phyloP scores from a whole-genome alignment of 2,329 filamentous ascomycete genomes.

The Macrophomina pseudophaseolina region DNA sequence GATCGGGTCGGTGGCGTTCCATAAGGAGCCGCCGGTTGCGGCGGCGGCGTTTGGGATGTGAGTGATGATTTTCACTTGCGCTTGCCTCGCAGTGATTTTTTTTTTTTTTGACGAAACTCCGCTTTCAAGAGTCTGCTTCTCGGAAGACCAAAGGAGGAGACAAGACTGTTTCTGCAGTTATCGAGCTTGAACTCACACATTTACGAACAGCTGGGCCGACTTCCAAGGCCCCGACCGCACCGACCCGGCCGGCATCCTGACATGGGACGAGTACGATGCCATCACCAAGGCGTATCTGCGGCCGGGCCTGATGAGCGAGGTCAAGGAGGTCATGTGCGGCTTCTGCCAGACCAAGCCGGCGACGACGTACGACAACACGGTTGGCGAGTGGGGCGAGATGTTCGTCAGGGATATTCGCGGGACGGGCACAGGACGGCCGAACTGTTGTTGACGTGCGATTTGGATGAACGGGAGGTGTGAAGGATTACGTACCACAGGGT shows the following conservation, averaged over 20 bases:
- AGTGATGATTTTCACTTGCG: neutral
- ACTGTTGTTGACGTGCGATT: slow-evolving; percentile 33
- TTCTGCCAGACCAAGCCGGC: slow-evolving; percentile 48
- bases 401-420: slow-evolving; percentile 40
- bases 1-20: slow-evolving; percentile 40
- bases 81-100: neutral
- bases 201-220: slow-evolving; percentile 36
- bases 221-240: slow-evolving; percentile 43
- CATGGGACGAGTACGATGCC: slow-evolving; percentile 41
- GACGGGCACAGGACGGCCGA: slow-evolving; percentile 34
- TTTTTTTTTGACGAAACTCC: too few relatives aligned
- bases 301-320: slow-evolving; percentile 37
- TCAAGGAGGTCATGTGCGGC: slow-evolving; percentile 47
- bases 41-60: slow-evolving; percentile 43
- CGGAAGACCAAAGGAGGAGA: neutral
- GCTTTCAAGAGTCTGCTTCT: too few relatives aligned
- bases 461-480: slow-evolving; percentile 16
- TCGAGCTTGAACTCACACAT: neutral
- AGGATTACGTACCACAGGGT: neutral
- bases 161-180: neutral
- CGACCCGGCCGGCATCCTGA: slow-evolving; percentile 37
- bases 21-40: slow-evolving; percentile 52
- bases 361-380: slow-evolving; percentile 46
- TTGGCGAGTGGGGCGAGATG: slow-evolving; percentile 42
- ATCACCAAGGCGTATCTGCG: slow-evolving; percentile 44